Percentiles rank a stretch among this genome's conserved stretches.
Conservation (phyloP, 2,329 filamentous ascomycete species). For the Fusarium annulatum region DNA sequence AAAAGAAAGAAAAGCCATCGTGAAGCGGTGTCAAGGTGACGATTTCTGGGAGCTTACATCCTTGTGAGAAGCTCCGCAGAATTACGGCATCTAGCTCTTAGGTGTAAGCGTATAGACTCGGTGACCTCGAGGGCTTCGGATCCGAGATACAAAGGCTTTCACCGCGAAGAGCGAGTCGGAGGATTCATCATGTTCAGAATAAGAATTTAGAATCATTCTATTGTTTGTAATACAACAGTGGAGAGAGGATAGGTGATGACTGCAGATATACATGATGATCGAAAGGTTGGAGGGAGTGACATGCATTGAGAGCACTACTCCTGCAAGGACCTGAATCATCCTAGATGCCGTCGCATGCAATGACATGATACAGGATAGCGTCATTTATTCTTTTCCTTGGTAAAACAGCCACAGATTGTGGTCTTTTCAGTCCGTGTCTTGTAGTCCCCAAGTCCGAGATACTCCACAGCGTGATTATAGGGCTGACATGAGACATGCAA, state of each 20-base stretch:
- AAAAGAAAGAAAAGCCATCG: neutral
- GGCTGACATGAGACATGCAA: conserved; percentile 30
- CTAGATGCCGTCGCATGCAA: neutral
- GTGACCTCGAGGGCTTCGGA: conserved; percentile 2
- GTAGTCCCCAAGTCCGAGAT: neutral
- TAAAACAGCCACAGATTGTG: neutral
- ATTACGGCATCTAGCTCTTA: neutral
- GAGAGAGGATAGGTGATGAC: conserved; percentile 20
- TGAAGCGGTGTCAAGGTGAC: conserved; percentile 4
- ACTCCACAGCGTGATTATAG: conserved; percentile 22
- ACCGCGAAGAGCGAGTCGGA: neutral
- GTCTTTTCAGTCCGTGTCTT: neutral
- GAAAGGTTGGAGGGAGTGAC: conserved; percentile 11
- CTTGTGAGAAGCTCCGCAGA: conserved; percentile 18
- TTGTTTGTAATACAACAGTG: neutral
- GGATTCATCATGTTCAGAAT: neutral
- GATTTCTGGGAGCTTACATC: neutral
- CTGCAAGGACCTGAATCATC: conserved; percentile 16
- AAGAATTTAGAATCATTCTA: neutral
- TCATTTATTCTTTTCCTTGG: neutral
- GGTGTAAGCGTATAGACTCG: conserved; percentile 13
- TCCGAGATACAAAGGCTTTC: neutral
- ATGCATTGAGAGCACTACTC: conserved; percentile 10
- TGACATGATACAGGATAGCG: neutral
- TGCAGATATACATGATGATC: conserved; percentile 4